phyloP scores from a whole-genome alignment of 768 basidiomycete genomes.

The Serendipita sp. region DNA sequence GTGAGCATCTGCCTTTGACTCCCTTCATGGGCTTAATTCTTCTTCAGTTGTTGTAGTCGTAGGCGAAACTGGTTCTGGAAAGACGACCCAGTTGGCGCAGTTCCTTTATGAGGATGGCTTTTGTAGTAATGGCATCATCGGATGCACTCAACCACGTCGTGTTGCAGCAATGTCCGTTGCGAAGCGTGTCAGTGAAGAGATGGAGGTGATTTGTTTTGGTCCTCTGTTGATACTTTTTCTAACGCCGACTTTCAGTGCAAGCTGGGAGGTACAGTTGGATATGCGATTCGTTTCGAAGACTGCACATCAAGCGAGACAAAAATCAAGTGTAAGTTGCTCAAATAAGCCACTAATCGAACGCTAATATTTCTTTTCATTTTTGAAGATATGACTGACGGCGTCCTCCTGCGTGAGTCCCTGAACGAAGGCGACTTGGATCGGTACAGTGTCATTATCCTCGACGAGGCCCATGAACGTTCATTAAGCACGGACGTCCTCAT shows the following conservation, averaged over 20 bases:
- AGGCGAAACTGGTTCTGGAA: slow-evolving; percentile 99
- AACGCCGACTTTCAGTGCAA: slow-evolving; percentile 39
- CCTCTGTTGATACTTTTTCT: not conserved
- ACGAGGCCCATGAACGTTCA: slow-evolving; percentile 96
- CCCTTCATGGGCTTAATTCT: not conserved
- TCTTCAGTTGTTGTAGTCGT: slow-evolving; percentile 74
- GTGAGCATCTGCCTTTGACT: slow-evolving; percentile 22
- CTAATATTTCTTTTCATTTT: not conserved
- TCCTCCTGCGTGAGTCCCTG: slow-evolving; percentile 89
- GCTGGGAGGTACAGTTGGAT: slow-evolving; percentile 81
- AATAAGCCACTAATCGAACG: not conserved
- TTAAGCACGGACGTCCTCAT: slow-evolving; percentile 95
- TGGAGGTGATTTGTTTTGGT: slow-evolving; percentile 51
- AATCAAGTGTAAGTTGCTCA: slow-evolving; percentile 70
- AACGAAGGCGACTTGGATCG: slow-evolving; percentile 97
- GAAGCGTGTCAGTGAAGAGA: slow-evolving; percentile 99
- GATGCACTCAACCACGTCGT: slow-evolving; percentile 95
- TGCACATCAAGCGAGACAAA: slow-evolving; percentile 87
- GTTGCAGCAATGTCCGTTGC: slow-evolving; percentile 99
- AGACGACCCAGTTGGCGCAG: slow-evolving; percentile 91
- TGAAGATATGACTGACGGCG: slow-evolving; percentile 92
- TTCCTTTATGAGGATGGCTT: slow-evolving; percentile 97
- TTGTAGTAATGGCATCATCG: slow-evolving; percentile 73
- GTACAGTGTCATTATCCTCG: slow-evolving; percentile 94
- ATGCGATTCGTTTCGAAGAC: slow-evolving; percentile 97